Base-by-base conservation (phyloP, 2,329 filamentous ascomycete genomes). In the Paecilomyces fulvus region DNA sequence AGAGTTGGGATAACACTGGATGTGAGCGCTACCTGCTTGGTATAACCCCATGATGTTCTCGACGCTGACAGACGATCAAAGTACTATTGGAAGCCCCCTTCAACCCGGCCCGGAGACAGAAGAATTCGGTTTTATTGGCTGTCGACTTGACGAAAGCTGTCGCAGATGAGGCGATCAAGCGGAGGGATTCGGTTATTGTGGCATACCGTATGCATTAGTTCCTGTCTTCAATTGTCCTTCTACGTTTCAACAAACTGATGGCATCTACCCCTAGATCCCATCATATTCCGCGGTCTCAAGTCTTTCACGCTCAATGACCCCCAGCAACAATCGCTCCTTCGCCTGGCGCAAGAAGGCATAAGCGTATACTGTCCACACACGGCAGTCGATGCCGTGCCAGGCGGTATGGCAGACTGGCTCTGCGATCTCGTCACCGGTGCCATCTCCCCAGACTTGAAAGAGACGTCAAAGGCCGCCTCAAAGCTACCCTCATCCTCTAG, bases 331-430 rank as follows among this genome's bases (percentile, higher is more conserved):
- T 89, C 89, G 6, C 83, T 99, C 30, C 80, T 99, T 3, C 83
- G 87, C 49, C 82, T 99, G 11, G 88, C 87, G 51, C 88, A 89
- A 60, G 85, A 89, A 70, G 92, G 92, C 33, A 90, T 99, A 65
- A 95, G 91, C 61, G 91, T 99, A 56, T 99, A 97, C 78, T 91
- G 88, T 62, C 94, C 94, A 0, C 94, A 99, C 75, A 99, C 94
- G 0, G 92, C 94, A 12, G 84, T 97, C 49, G 94, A 99, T 73
- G 90, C 90, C 43, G 89, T 89, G 0, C 83, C 85, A 0, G 84
- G 86, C 17, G 94, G 94, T 3, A 83, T 99, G 63, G 95, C 92
- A 68, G 90, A 95, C 71, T 99, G 92, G 92, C 85, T 99, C 9
- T 90, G 90, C 58, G 88, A 95, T 67, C 86, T 95, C 52, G 83